phyloP scores from a whole-genome alignment of 2,329 filamentous ascomycete species.

The Fusarium floridanum region DNA sequence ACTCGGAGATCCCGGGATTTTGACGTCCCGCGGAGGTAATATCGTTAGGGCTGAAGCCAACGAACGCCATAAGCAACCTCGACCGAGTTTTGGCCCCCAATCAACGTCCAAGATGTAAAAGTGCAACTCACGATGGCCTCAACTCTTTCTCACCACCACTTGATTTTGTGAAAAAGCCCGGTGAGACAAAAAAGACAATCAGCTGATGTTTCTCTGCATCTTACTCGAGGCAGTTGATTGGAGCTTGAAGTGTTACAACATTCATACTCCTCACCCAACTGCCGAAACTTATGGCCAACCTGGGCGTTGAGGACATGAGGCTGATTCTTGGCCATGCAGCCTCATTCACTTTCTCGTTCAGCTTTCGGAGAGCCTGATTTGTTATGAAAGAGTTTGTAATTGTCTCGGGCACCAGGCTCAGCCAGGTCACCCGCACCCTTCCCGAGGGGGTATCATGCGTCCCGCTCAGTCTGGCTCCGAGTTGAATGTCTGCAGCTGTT shows the following conservation, averaged over 20 bases:
- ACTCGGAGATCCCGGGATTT: neutral
- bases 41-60: neutral
- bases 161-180: neutral
- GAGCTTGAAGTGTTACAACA: neutral
- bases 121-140: neutral
- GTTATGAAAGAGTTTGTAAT: neutral
- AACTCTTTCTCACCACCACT: neutral
- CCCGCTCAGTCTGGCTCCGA: neutral
- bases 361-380: neutral
- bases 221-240: neutral
- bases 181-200: neutral
- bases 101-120: neutral
- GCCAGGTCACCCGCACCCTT: neutral
- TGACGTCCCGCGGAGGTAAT: neutral
- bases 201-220: neutral
- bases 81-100: neutral
- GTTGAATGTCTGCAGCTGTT: neutral
- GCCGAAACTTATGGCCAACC: neutral
- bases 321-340: conserved; percentile 4
- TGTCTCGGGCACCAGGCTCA: neutral
- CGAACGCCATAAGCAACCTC: neutral
- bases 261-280: neutral
- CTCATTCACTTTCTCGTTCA: neutral
- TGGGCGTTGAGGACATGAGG: neutral
- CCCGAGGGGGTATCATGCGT: neutral